Evolutionary conservation across 2,329 filamentous ascomycete genomes (phyloP), one percentile per base, ranked within the genome.

Genomic region (Aciculosporium take): DNA sequence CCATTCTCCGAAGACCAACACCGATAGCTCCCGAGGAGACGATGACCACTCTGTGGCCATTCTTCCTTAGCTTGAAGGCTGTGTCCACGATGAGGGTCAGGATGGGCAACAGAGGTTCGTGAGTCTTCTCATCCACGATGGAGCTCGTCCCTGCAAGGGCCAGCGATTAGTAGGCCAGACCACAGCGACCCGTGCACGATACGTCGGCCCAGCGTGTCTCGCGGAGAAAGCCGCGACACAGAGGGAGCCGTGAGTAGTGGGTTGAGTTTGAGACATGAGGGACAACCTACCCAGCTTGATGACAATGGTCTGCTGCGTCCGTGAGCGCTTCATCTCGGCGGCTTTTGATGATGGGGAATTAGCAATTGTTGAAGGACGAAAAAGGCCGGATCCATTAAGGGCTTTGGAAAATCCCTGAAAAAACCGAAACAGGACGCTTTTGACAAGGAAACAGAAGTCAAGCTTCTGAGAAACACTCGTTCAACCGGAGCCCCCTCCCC

Each of bases 1-100:
- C 78, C 85, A 96, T 94, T 46, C 87, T 78, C 44, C 84, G 77
- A 46, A 98, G 69, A 6, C 88, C 91, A 46, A 98, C 87, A 44
- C 89, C 91, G 61, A 98, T 94, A 59, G 91, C 91, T 45, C 91
- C 91, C 0, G 91, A 98, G 2, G 91, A 98, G 48, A 96, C 93
- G 49, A 98, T 84, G 60, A 98, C 81, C 39, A 98, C 91, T 53
- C 81, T 79, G 61, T 98, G 88, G 38, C 91, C 91, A 77, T 94
- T 83, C 61, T 88, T 82, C 50, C 80, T 79, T 33, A 98, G 71
- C 56, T 79, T 84, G 41, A 89, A 82, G 12, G 86, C 87, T 17
- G 91, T 96, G 64, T 96, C 87, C 49, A 96, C 91, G 49, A 98
- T 95, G 45, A 89, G 69, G 46, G 84, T 88, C 43, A 98, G 69